Percentiles rank a stretch among this genome's conserved stretches.
Evolutionary conservation across 2,329 filamentous ascomycete genomes (phyloP).

Genomic region (Torrubiellomyces zombiae): DNA sequence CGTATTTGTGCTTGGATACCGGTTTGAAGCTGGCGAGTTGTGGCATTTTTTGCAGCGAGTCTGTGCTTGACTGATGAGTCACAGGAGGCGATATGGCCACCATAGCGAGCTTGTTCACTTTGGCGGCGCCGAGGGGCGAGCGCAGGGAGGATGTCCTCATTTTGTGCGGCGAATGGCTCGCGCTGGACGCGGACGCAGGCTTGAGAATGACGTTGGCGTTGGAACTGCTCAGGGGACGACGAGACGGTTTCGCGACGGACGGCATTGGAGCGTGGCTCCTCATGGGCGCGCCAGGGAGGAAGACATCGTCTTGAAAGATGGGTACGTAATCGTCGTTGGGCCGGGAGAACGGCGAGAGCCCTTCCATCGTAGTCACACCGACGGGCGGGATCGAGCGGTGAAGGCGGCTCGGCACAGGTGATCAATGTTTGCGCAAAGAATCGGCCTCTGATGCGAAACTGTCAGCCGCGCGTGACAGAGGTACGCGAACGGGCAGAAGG

Average conservation of each 20-base stretch:
- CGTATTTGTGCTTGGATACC: constrained; percentile 43
- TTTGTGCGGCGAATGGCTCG: constrained; percentile 56
- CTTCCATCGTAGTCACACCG: constrained; percentile 33
- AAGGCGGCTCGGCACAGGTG: too few relatives aligned
- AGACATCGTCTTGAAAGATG: constrained; percentile 36
- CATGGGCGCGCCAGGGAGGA: constrained; percentile 27
- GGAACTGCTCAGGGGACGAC: constrained; percentile 30
- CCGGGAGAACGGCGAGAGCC: constrained; percentile 28
- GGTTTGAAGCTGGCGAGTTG: too few relatives aligned
- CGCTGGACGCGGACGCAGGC: constrained; percentile 34
- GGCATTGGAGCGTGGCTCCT: constrained; percentile 42
- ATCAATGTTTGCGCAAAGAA: too few relatives aligned
- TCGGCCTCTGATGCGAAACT: too few relatives aligned
- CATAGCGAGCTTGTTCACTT: constrained; percentile 47
- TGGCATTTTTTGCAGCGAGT: constrained; percentile 54
- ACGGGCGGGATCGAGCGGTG: background rate
- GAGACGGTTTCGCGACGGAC: constrained; percentile 27
- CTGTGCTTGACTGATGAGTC: constrained; percentile 36
- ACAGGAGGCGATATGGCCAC: constrained; percentile 50
- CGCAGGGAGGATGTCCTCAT: constrained; percentile 42
- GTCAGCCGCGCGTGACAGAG: too few relatives aligned
- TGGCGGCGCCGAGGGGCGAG: constrained; percentile 35
- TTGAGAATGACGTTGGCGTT: constrained; percentile 51
- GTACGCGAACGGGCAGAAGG: too few relatives aligned
- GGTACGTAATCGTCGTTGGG: constrained; percentile 31